Percentiles rank a stretch among this genome's conserved stretches.
phyloP scores from a whole-genome alignment of 2,329 filamentous ascomycete species.

The Hymenoscyphus fructigenus region DNA sequence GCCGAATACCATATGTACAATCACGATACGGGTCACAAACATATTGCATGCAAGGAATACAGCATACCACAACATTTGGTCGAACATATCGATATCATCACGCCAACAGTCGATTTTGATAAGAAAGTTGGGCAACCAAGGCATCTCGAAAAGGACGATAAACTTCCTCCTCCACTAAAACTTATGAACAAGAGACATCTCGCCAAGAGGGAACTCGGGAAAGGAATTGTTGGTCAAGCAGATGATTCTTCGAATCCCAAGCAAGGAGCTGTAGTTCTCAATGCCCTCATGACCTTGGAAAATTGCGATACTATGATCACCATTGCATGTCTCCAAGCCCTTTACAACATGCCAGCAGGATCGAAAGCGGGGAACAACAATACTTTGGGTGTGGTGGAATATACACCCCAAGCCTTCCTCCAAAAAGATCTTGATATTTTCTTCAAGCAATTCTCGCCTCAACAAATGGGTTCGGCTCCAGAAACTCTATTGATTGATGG shows the following conservation, averaged over 20 bases:
- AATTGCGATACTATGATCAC: slow-evolving; percentile 56
- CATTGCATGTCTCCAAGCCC: slow-evolving; percentile 53
- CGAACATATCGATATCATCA: slow-evolving; percentile 36
- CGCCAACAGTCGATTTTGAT: slow-evolving; percentile 38
- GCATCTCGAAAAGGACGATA: slow-evolving; percentile 39
- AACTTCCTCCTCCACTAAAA: slow-evolving; percentile 36
- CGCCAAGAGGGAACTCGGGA: slow-evolving; percentile 13
- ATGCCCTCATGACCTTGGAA: slow-evolving; percentile 30
- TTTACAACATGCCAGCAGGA: slow-evolving; percentile 48
- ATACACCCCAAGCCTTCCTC: slow-evolving; percentile 53
- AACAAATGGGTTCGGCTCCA: slow-evolving; percentile 43
- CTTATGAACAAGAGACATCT: slow-evolving; percentile 22
- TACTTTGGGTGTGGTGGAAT: slow-evolving; percentile 54
- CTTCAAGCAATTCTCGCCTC: slow-evolving; percentile 46
- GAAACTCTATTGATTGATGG: slow-evolving; percentile 38
- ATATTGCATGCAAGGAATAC: slow-evolving; percentile 36
- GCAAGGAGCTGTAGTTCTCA: slow-evolving; percentile 25
- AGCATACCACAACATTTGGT: slow-evolving; percentile 33
- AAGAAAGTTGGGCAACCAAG: slow-evolving; percentile 20
- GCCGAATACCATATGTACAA: slow-evolving; percentile 53
- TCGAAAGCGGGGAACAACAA: slow-evolving; percentile 43
- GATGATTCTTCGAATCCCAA: slow-evolving; percentile 31
- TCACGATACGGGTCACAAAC: slow-evolving; percentile 48
- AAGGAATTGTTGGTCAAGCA: slow-evolving; percentile 33
- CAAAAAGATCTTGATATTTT: slow-evolving; percentile 50